Evolutionary conservation across 345 rosid genomes (phyloP), one percentile per base, ranked within the genome.

Genomic region (Euphorbia pulcherrima): DNA sequence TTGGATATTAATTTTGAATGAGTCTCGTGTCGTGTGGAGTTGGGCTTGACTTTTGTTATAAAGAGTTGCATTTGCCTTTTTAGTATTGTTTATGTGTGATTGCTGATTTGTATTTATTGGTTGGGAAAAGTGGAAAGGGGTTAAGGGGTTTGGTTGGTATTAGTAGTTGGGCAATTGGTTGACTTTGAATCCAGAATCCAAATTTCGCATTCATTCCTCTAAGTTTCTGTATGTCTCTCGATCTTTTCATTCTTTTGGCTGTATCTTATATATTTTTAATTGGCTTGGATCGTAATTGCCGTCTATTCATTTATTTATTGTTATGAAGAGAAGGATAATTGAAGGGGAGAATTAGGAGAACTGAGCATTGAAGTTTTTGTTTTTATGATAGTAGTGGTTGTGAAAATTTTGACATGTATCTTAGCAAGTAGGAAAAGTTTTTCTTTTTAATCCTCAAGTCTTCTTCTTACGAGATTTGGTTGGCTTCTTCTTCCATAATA

Each of bases 11-110:
- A 14, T 29, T 47, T 33, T 35, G 65, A 60, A 48, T 8, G 39
- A 33, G 65, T 69, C 65, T n/a, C n/a, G 16, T 50, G 35, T 33
- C 35, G 35, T 60, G 21, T 59, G 30, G 48, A 2, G 71, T 57
- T 39, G 20, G 58, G 2, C 28, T 58, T 68, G 70, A 66, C 60
- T 66, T 56, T 58, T 68, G 8, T 8, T 54, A 13, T 11, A 12
- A 44, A 3, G 50, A 14, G 41, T n/a, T 35, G 37, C 20, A 14
- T 67, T 24, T 47, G 29, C 24, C 41, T 56, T 26, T n/a, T 37
- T 23, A 4, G 6, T 18, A 53, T 37, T 54, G 3, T 33, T 35
- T 39, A 53, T 46, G 57, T 48, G n/a, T n/a, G n/a, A n/a, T n/a
- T n/a, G n/a, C n/a, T n/a, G 56, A 24, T 37, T 56, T 24, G 8